phyloP scores from a whole-genome alignment of 345 rosid species.

The Citrus glauca region DNA sequence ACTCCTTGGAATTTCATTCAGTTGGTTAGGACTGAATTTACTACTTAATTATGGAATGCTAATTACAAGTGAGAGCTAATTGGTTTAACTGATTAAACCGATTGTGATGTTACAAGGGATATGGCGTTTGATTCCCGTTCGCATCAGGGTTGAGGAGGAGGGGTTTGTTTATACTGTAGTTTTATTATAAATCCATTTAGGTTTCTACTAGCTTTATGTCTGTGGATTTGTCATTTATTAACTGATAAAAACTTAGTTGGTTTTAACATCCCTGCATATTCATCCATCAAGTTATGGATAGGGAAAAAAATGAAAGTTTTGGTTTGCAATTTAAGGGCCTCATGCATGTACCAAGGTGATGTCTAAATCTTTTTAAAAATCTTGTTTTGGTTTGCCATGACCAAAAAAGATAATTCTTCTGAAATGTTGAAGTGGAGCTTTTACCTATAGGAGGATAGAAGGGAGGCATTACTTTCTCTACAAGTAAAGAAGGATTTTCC shows the following conservation, averaged over 20 bases:
- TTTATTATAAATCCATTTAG: not conserved
- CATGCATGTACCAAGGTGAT: not conserved
- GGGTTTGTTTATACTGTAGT: not conserved
- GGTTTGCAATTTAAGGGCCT: not conserved
- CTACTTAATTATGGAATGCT: not conserved
- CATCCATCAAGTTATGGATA: not conserved
- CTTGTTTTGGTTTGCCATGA: not conserved
- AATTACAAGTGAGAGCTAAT: not conserved
- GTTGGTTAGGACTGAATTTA: not conserved
- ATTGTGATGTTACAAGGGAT: not conserved
- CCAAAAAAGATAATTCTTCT: not conserved
- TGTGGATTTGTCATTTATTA: no score
- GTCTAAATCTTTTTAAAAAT: not conserved
- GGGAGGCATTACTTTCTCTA: not conserved
- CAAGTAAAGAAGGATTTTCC: not conserved
- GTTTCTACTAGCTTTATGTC: not conserved
- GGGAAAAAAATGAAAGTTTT: not conserved
- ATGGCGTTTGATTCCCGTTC: not conserved
- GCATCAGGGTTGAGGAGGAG: not conserved
- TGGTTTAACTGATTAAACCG: not conserved
- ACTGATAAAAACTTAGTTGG: not conserved
- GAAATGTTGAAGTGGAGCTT: not conserved
- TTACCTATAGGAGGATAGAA: not conserved
- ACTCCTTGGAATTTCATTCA: not conserved
- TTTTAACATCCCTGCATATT: not conserved